phyloP scores from a whole-genome alignment of 148 eudicot genomes.

The Persicaria tinctoria region DNA sequence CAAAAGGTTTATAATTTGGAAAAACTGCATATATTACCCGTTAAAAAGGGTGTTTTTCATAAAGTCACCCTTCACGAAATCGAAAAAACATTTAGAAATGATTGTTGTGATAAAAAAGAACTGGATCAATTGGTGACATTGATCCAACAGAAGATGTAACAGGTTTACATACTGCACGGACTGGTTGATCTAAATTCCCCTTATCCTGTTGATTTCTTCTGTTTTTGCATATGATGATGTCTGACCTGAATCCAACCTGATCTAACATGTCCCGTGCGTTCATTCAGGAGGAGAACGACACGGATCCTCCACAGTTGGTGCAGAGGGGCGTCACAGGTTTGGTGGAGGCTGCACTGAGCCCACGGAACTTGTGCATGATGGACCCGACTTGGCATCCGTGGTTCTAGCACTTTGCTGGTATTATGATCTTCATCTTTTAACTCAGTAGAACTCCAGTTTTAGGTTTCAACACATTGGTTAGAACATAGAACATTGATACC shows the following conservation, averaged over 20 bases:
- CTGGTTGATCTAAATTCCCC: background rate
- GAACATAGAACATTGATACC: background rate
- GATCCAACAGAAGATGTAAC: too few species aligned
- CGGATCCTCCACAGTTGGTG: slow-evolving; percentile 84
- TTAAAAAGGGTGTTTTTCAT: background rate
- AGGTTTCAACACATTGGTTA: slow-evolving; percentile 1
- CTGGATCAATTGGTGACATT: too few species aligned
- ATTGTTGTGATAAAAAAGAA: too few species aligned
- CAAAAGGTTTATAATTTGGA: background rate
- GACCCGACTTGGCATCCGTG: slow-evolving; percentile 99
- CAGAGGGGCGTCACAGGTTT: slow-evolving; percentile 88
- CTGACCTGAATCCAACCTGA: background rate
- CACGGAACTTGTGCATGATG: slow-evolving; percentile 94
- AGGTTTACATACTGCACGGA: too few species aligned
- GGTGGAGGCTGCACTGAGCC: slow-evolving; percentile 90
- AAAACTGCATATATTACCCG: background rate
- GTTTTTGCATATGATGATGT: background rate
- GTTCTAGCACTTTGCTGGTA: slow-evolving; percentile 32
- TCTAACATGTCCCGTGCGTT: background rate
- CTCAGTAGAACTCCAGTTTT: background rate
- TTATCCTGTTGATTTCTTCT: background rate
- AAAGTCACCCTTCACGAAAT: background rate
- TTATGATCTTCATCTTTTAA: background rate
- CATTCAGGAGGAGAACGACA: slow-evolving; percentile 73
- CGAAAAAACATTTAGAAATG: background rate